Percentiles rank a stretch among this genome's conserved stretches.
These are phyloP conservation scores for Saccharomycopsis hybrid DNA, from an alignment of 1,139 yeast genomes.

Conservation along the genomic window DNA sequence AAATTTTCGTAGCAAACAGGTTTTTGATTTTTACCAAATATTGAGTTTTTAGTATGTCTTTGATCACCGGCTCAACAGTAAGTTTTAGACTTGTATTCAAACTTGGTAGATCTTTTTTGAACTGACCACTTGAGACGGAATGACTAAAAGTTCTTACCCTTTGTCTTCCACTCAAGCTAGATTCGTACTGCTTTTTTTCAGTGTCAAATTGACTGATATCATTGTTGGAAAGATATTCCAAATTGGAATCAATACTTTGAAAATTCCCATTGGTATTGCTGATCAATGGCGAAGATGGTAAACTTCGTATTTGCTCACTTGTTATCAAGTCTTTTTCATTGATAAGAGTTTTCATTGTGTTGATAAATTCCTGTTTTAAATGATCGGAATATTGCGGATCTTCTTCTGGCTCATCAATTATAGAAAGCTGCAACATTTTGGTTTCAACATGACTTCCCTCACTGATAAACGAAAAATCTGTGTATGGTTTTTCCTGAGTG, in stretches of 20 bases:
- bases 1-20: conserved; percentile 28
- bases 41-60: conserved; percentile 26
- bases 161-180: neutral
- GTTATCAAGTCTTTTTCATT: conserved; percentile 17
- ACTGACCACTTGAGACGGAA: neutral
- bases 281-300: conserved; percentile 15
- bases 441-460: neutral
- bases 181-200: too few relatives aligned
- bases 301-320: conserved; percentile 19
- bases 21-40: conserved; percentile 32
- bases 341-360: conserved; percentile 19
- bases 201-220: neutral
- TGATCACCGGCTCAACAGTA: conserved; percentile 1
- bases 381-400: too few relatives aligned
- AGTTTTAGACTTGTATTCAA: neutral
- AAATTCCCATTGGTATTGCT: neutral
- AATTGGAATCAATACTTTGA: too few relatives aligned
- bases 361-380: conserved; percentile 12
- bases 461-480: conserved; percentile 1
- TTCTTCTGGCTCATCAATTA: too few relatives aligned
- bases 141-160: neutral
- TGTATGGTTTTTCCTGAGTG: neutral
- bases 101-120: neutral
- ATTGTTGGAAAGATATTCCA: too few relatives aligned
- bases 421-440: too few relatives aligned